Base-by-base conservation (phyloP, 208 protist species). In the Acanthamoeba royreba region DNA sequence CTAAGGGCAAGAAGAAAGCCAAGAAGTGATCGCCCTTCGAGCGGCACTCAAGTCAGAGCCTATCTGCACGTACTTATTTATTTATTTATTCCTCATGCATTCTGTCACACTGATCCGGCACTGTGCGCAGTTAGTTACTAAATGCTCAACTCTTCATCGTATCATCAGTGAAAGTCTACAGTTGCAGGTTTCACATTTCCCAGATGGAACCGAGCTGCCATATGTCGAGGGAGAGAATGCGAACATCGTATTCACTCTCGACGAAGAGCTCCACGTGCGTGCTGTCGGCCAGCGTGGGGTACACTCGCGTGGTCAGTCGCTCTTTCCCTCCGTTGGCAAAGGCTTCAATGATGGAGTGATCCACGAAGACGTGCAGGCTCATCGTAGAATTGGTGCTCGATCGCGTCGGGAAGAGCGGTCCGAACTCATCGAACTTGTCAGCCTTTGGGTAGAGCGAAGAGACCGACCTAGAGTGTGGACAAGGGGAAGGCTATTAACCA, bases 391-490 rank as follows among this genome's bases (percentile, higher is more conserved):
- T 47, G 25, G 11, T 35, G 42, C n/a, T 28, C 35, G 69, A 19
- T 19, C 55, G 55, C 0, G n/a, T 25, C 49, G 49, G 28, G n/a
- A 58, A 19, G 28, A 87, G n/a, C 79, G 79, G 69, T 5, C 69
- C 69, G 7, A 81, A 81, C 69, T 81, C 69, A 42, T 9, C 19
- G 69, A 81, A 81, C 19, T 28, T 5, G 69, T 81, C 69, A 2
- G 69, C 69, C 69, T 81, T 81, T 4, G 69, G 69, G 40, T 81
- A 81, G 69, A 81, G 69, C 40, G 69, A 81, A 17, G 69, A 81
- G 25, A 28, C 13, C 11, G 58, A 38, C 58, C 58, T 69, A 69
- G 11, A 69, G 33, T 38, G 22, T 33, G 22, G 33, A 69, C 25
- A 15, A 69, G 7, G n/a, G 22, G 22, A 31, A 69, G 58, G n/a